Evolutionary conservation across 2,329 filamentous ascomycete genomes (phyloP).

Genomic region (Nigrospora osmanthi): DNA sequence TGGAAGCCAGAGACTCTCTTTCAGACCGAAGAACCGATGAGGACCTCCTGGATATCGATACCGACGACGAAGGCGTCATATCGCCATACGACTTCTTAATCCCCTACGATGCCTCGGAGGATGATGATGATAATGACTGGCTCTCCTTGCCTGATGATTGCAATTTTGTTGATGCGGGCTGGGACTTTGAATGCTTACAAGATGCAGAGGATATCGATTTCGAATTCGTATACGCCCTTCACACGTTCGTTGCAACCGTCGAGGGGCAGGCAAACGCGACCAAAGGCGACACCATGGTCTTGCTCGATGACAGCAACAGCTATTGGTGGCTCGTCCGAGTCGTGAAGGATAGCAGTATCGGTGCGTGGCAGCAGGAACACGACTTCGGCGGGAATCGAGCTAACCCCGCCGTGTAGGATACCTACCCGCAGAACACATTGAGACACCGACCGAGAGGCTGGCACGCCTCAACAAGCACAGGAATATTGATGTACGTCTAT

Average conservation of each 20-base stretch:
- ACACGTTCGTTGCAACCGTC: constrained; percentile 95
- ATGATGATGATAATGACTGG: constrained; percentile 48
- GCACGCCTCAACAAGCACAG: constrained; percentile 95
- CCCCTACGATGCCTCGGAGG: constrained; percentile 36
- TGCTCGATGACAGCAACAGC: constrained; percentile 97
- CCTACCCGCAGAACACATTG: constrained; percentile 93
- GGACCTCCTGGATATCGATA: constrained; percentile 1
- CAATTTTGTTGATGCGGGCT: constrained; percentile 63
- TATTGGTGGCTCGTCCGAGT: constrained; percentile 99
- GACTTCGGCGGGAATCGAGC: neutral
- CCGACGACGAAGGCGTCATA: constrained; percentile 16
- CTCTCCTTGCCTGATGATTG: constrained; percentile 43
- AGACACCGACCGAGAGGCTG: constrained; percentile 90
- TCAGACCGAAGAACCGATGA: constrained; percentile 6
- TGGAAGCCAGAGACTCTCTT: too few relatives aligned
- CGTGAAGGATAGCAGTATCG: constrained; percentile 95
- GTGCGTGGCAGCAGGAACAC: constrained; percentile 22
- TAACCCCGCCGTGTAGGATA: constrained; percentile 56
- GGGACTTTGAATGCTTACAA: constrained; percentile 80
- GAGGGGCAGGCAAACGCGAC: constrained; percentile 97
- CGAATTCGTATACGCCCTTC: constrained; percentile 96
- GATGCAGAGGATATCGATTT: constrained; percentile 98
- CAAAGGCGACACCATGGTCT: constrained; percentile 97
- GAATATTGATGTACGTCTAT: constrained; percentile 80
- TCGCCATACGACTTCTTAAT: constrained; percentile 26